A percentile compares a stretch with the other conserved stretches of the same genome.
Conservation (phyloP, 345 rosid species). For the Euphorbia tirucalli region DNA sequence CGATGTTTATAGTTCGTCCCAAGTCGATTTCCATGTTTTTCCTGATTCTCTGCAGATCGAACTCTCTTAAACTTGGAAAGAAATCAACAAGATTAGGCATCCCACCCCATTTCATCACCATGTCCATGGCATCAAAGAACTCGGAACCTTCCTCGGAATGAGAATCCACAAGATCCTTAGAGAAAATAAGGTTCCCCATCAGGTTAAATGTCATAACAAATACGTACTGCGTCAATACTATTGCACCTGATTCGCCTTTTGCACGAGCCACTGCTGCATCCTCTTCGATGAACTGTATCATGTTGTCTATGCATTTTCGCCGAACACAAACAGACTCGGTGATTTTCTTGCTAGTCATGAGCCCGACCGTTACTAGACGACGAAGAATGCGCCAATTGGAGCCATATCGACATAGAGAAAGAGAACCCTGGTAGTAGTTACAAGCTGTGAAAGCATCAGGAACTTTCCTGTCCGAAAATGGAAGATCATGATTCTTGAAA, state of each 20-base stretch:
- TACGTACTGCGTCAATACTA: slow-evolving; percentile 5
- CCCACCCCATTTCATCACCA: slow-evolving; percentile 4
- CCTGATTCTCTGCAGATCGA: slow-evolving; percentile 34
- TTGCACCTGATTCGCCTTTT: slow-evolving; percentile 16
- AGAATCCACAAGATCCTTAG: slow-evolving; percentile 14
- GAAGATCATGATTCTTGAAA: slow-evolving; percentile 22
- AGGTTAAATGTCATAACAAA: too few relatives aligned
- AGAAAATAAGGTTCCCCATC: slow-evolving; percentile 23
- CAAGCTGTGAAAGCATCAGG: slow-evolving; percentile 3
- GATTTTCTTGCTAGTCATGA: slow-evolving; percentile 9
- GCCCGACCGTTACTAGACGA: slow-evolving; percentile 10
- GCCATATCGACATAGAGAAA: slow-evolving; percentile 12
- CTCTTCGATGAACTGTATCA: slow-evolving; percentile 11
- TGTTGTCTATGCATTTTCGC: slow-evolving; percentile 4
- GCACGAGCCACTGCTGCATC: not conserved
- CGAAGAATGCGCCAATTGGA: slow-evolving; percentile 14
- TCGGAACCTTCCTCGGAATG: slow-evolving; percentile 11
- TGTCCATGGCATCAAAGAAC: slow-evolving; percentile 20
- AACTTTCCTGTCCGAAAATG: slow-evolving; percentile 10
- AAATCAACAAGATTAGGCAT: slow-evolving; percentile 26
- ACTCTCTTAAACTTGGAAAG: slow-evolving; percentile 10
- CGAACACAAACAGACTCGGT: too few relatives aligned
- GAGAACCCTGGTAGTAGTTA: slow-evolving; percentile 16
- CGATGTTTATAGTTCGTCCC: slow-evolving; percentile 13
- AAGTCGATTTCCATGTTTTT: slow-evolving; percentile 19